Base-by-base conservation (phyloP, 2,329 filamentous ascomycete genomes). In the Ophiostoma montium region DNA sequence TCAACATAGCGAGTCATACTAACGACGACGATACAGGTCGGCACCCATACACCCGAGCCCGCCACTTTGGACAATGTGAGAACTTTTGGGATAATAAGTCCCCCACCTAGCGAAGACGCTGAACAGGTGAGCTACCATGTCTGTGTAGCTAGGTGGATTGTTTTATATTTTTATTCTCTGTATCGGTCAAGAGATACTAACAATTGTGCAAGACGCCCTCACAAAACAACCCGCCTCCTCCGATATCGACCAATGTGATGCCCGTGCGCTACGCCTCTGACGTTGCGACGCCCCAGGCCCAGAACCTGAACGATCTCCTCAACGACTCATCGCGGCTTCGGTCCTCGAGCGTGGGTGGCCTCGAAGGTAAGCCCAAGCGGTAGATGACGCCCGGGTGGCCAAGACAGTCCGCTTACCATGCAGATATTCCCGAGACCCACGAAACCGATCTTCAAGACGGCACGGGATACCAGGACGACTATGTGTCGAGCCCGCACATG, bases 271-370 rank as follows among this genome's bases (percentile, higher is more conserved):
- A 83, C 60, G 82, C 77, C 59, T 61, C 79, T 31, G 82, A 86
- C 49, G 74, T 74, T 56, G 75, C 81, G 41, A 95, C 89, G 1
- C 89, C 89, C 9, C 79, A 81, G 57, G 88, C 88, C 3, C 86
- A 94, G 60, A 90, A 86, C 49, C 69, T 86, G 48, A 77, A 87
- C 57, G 86, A 94, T 52, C 75, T 86, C 54, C 75, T 78, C 27
- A 65, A 62, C 21, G 75, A 80, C 11, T 70, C 64, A 54, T 72
- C 64, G 53, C 74, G 70, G 57, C 61, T 74, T 49, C 77, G 82
- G 19, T 80, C 80, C 6, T 82, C 79, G 60, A 82, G 80, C 54
- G 72, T 76, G n/a, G 82, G 76, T 57, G 89, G 82, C 61, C 76
- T 94, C 49, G 84, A 89, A 69, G 81, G 86, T 92, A 65, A 58